These are phyloP conservation scores for Claviceps cyperi DNA, from an alignment of 2,329 filamentous ascomycete genomes.

Conservation along the genomic window DNA sequence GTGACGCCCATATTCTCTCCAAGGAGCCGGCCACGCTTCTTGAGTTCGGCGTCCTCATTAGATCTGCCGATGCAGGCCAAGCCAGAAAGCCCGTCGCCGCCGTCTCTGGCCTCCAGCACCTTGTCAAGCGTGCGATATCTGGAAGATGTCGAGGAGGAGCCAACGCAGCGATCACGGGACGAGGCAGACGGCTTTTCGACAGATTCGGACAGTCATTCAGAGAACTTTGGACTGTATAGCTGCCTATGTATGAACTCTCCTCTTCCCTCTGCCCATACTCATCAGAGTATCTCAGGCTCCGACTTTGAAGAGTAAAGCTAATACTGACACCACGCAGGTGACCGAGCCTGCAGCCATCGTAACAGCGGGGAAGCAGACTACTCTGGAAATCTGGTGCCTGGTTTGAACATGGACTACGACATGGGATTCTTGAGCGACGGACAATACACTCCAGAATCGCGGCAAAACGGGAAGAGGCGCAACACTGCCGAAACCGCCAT, in stretches of 20 bases:
- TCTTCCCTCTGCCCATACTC: background rate
- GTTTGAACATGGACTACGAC: conserved; percentile 47
- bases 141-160: conserved; percentile 76
- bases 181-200: conserved; percentile 18
- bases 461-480: conserved; percentile 37
- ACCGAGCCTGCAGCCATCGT: conserved; percentile 45
- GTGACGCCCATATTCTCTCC: conserved; percentile 56
- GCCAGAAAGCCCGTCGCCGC: conserved; percentile 10
- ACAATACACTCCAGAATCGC: conserved; percentile 34
- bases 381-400: conserved; percentile 22
- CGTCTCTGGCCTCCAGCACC: conserved; percentile 18
- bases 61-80: conserved; percentile 35
- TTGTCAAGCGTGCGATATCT: conserved; percentile 52
- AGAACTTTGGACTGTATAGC: conserved; percentile 38
- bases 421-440: conserved; percentile 51
- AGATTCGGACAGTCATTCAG: conserved; percentile 13
- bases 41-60: conserved; percentile 68
- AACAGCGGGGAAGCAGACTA: conserved; percentile 28
- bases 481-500: conserved; percentile 43
- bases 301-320: conserved; percentile 6
- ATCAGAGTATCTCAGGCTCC: background rate
- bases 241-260: conserved; percentile 54
- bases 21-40: conserved; percentile 47
- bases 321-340: conserved; percentile 29
- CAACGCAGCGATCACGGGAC: conserved; percentile 55